Evolutionary conservation across 208 protist genomes (phyloP).

Genomic region (Leishmania amazonensis): DNA sequence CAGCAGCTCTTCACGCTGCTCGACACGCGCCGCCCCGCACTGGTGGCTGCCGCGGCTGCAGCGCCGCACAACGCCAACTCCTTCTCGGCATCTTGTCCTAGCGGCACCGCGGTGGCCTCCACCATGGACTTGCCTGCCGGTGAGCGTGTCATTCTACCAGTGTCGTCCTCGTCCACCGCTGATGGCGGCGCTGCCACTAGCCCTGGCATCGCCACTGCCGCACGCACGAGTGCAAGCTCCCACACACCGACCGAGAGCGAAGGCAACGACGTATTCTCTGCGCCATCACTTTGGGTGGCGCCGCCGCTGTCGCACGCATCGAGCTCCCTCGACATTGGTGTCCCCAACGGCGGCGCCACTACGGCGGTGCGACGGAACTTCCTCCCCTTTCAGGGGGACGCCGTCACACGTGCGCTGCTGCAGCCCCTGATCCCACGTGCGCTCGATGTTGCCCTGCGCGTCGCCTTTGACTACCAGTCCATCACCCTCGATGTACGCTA

Average conservation of each 20-base stretch:
- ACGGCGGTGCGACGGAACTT: not conserved
- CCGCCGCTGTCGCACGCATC: not conserved
- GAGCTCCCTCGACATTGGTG: not conserved
- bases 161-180: no score
- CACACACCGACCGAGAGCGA: no score
- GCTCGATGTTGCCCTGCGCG: slow-evolving; percentile 51
- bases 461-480: slow-evolving; percentile 63
- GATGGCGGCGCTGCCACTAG: not conserved
- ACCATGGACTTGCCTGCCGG: not conserved
- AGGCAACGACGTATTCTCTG: not conserved
- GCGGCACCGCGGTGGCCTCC: not conserved
- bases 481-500: slow-evolving; percentile 68
- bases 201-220: no score
- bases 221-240: no score
- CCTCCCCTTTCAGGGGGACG: slow-evolving; percentile 26
- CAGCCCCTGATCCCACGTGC: slow-evolving; percentile 47
- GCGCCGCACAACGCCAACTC: not conserved
- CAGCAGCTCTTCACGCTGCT: slow-evolving; percentile 25
- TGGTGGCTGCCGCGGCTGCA: slow-evolving; percentile 11
- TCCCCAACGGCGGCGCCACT: not conserved
- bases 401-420: slow-evolving; percentile 35
- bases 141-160: no score
- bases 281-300: not conserved
- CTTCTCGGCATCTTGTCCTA: not conserved
- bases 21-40: slow-evolving; percentile 16